A percentile compares a stretch with the other conserved stretches of the same genome.
These are phyloP conservation scores for Acanthamoeba divionensis DNA, from an alignment of 208 protist genomes.

Conservation along the genomic window DNA sequence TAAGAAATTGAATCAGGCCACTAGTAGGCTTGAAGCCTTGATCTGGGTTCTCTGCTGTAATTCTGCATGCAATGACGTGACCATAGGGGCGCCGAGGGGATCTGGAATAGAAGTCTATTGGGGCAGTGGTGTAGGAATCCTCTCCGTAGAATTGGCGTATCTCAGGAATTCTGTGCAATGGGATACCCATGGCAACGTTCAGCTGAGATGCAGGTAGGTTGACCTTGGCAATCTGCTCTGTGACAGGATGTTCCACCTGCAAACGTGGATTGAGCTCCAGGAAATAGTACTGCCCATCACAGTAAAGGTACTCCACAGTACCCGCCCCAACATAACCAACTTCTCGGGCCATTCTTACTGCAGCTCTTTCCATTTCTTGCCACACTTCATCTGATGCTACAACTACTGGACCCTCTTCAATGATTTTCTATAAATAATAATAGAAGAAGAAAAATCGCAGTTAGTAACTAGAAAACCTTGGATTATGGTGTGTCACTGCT, in stretches of 20 bases:
- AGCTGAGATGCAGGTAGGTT: slow-evolving; percentile 94
- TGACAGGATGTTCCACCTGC: slow-evolving; percentile 97
- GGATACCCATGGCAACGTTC: slow-evolving; percentile 96
- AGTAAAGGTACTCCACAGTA: slow-evolving; percentile 97
- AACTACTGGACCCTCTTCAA: slow-evolving; percentile 82
- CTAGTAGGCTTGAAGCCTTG: slow-evolving; percentile 93
- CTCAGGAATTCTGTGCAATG: slow-evolving; percentile 91
- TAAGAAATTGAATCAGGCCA: slow-evolving; percentile 91
- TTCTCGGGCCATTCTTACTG: slow-evolving; percentile 88
- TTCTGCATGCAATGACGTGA: slow-evolving; percentile 94
- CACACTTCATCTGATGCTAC: slow-evolving; percentile 84
- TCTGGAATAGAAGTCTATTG: slow-evolving; percentile 88
- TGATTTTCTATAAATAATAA: slow-evolving; percentile 20
- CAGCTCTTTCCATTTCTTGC: slow-evolving; percentile 89
- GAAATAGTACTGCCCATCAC: slow-evolving; percentile 92
- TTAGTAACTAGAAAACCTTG: background rate
- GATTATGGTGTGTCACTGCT: background rate
- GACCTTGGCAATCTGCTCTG: slow-evolving; percentile 93
- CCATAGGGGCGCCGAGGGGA: slow-evolving; percentile 34
- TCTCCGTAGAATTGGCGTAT: slow-evolving; percentile 91
- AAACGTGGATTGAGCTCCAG: slow-evolving; percentile 97
- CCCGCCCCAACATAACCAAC: slow-evolving; percentile 92
- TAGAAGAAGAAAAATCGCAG: background rate
- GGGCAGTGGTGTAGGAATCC: slow-evolving; percentile 74
- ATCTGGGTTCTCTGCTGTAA: slow-evolving; percentile 96